A percentile compares a stretch with the other conserved stretches of the same genome.
Evolutionary conservation across 164 flowering plant species (phyloP).

Genomic region (Annona squamosa): DNA sequence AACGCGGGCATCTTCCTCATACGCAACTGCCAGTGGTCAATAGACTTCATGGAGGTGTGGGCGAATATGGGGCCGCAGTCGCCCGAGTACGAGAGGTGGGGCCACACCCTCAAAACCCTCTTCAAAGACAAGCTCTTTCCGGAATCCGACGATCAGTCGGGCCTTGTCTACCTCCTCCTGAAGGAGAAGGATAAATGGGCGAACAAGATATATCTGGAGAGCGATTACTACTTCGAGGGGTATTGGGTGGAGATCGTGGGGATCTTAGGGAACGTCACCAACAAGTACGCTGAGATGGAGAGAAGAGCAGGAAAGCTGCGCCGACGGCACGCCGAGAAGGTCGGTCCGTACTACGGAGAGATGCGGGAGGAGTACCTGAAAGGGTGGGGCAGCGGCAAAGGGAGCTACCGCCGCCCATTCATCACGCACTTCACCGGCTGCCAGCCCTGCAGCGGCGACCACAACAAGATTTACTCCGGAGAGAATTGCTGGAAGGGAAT

Average conservation of each 20-base stretch:
- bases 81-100: slow-evolving; percentile 58
- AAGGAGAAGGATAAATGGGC: slow-evolving; percentile 47
- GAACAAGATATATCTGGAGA: slow-evolving; percentile 62
- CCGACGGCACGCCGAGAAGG: slow-evolving; percentile 77
- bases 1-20: slow-evolving; percentile 92
- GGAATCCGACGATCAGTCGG: slow-evolving; percentile 87
- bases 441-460: slow-evolving; percentile 88
- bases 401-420: slow-evolving; percentile 65
- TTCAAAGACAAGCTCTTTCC: slow-evolving; percentile 59
- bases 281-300: slow-evolving; percentile 45
- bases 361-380: slow-evolving; percentile 41
- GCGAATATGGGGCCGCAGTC: slow-evolving; percentile 79
- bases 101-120: slow-evolving; percentile 29
- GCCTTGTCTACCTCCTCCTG: slow-evolving; percentile 52
- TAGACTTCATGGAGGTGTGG: slow-evolving; percentile 87
- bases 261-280: slow-evolving; percentile 33
- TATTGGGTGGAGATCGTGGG: slow-evolving; percentile 74
- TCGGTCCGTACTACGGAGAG: slow-evolving; percentile 40
- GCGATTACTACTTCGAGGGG: slow-evolving; percentile 67
- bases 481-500: slow-evolving; percentile 68
- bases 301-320: slow-evolving; percentile 25
- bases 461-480: slow-evolving; percentile 57
- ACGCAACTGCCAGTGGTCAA: slow-evolving; percentile 94
- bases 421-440: slow-evolving; percentile 95
- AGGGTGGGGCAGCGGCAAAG: slow-evolving; percentile 36